Evolutionary conservation across 345 rosid genomes (phyloP).

Genomic region (Euphorbia peplus): DNA sequence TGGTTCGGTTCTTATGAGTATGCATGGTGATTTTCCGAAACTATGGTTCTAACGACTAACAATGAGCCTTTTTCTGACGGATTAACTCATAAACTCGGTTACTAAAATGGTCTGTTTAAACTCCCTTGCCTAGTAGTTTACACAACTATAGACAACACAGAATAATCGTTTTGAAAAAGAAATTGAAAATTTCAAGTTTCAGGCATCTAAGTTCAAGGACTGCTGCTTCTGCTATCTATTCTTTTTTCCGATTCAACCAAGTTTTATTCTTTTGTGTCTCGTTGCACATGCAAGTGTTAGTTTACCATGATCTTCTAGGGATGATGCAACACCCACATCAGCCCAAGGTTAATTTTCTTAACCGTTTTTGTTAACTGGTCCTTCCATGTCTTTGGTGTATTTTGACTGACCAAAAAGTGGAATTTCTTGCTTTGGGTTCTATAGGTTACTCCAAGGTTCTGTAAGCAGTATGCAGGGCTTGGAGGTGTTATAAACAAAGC

Average conservation of each 20-base stretch:
- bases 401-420: neutral
- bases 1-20: neutral
- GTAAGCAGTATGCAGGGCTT: conserved; percentile 67
- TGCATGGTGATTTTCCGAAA: no score
- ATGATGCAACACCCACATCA: conserved; percentile 98
- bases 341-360: conserved; percentile 62
- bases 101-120: neutral
- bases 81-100: no score
- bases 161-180: neutral
- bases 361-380: conserved; percentile 4
- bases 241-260: neutral
- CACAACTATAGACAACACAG: neutral
- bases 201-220: no score
- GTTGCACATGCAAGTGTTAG: conserved; percentile 53
- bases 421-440: neutral
- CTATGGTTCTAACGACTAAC: no score
- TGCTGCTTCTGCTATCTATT: no score
- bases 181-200: no score
- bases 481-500: conserved; percentile 84
- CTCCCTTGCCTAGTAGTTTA: neutral
- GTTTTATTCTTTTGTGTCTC: neutral
- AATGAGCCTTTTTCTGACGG: no score
- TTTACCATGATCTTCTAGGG: conserved; percentile 91
- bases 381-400: neutral
- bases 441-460: conserved; percentile 91